Percentiles rank a stretch among this genome's conserved stretches.
Conservation (phyloP, 1,284 basidiomycete species). For the Vanrija pseudolonga region DNA sequence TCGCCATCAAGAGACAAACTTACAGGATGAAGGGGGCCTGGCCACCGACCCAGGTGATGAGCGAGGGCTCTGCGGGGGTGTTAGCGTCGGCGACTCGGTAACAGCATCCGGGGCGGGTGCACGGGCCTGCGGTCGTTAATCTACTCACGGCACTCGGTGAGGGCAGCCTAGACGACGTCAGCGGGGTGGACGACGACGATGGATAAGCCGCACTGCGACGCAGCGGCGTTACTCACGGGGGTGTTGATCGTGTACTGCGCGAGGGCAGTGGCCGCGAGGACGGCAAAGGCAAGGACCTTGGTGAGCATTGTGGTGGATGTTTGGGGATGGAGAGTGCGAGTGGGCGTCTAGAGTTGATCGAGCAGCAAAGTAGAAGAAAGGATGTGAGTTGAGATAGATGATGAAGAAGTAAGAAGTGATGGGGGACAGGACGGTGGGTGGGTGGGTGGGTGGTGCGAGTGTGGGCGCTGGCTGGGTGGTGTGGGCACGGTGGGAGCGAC, state of each 20-base stretch:
- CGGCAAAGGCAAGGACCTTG: slow-evolving; percentile 22
- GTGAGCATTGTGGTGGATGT: slow-evolving; percentile 25
- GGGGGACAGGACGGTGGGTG: not conserved
- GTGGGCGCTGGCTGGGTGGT: too few species aligned
- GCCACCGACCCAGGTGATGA: slow-evolving; percentile 33
- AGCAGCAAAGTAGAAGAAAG: too few species aligned
- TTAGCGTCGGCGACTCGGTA: slow-evolving; percentile 6
- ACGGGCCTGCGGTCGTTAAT: not conserved
- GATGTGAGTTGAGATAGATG: not conserved
- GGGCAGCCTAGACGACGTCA: slow-evolving; percentile 24
- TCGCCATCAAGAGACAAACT: slow-evolving; percentile 17
- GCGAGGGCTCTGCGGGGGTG: slow-evolving; percentile 29
- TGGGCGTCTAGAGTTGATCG: not conserved
- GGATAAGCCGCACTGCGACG: not conserved
- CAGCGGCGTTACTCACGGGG: slow-evolving; percentile 28
- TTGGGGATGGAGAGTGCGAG: too few species aligned
- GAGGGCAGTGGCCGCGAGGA: slow-evolving; percentile 28
- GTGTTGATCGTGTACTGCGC: slow-evolving; percentile 40
- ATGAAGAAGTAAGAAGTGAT: slow-evolving; percentile 3
- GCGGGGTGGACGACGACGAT: not conserved
- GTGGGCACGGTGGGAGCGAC: too few species aligned
- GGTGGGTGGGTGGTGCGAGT: not conserved
- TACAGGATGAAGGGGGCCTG: slow-evolving; percentile 41
- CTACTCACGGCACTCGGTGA: slow-evolving; percentile 42
- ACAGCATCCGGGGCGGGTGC: not conserved